Percentiles rank a stretch among this genome's conserved stretches.
Conservation (phyloP, 257 asterid genomes). For the Jasminum sambac region DNA sequence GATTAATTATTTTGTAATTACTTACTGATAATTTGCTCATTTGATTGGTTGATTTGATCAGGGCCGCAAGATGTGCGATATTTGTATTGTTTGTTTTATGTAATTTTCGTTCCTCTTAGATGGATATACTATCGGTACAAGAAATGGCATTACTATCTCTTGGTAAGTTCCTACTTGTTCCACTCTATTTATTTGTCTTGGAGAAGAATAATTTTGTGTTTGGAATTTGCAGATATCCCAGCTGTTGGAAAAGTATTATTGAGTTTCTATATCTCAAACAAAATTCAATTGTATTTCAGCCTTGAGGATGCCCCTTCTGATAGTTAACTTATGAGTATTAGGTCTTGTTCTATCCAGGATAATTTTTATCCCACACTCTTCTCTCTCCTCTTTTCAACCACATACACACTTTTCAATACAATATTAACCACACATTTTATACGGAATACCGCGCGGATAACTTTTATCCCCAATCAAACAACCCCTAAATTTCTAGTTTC, state of each 20-base stretch:
- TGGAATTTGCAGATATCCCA: background rate
- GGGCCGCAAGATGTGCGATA: slow-evolving; percentile 97
- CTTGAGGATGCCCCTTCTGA: background rate
- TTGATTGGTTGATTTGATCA: slow-evolving; percentile 35
- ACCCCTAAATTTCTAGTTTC: too few species aligned
- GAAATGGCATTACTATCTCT: slow-evolving; percentile 98
- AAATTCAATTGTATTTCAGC: background rate
- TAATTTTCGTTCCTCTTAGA: slow-evolving; percentile 90
- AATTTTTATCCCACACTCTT: too few species aligned
- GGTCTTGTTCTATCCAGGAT: too few species aligned
- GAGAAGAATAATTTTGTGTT: background rate
- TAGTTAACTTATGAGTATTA: background rate
- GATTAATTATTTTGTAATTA: background rate
- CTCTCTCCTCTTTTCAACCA: too few species aligned
- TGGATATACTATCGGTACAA: slow-evolving; percentile 97
- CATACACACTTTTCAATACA: too few species aligned
- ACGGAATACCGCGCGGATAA: too few species aligned
- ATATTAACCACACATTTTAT: too few species aligned
- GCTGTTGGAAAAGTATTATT: background rate
- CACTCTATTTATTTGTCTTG: slow-evolving; percentile 12
- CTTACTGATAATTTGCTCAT: slow-evolving; percentile 22
- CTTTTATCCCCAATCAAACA: too few species aligned
- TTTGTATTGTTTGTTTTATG: slow-evolving; percentile 75
- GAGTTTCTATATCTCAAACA: background rate
- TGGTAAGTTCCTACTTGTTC: slow-evolving; percentile 50